Percentiles rank a stretch among this genome's conserved stretches.
These are phyloP conservation scores for Fistulinella staudtii DNA, from an alignment of 1,284 basidiomycete species.

Conservation along the genomic window DNA sequence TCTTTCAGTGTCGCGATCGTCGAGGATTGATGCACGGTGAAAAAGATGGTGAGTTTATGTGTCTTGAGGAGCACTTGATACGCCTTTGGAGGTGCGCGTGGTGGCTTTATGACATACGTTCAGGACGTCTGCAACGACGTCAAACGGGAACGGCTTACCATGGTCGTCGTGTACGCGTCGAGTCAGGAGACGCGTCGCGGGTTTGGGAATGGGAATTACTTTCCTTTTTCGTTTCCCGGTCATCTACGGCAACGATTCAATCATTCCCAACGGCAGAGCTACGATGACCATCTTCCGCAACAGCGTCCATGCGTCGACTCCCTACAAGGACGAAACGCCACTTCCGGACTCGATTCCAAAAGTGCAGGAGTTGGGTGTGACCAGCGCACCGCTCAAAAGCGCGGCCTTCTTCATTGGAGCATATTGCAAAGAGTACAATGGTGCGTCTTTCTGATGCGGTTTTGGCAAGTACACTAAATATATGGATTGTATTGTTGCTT, in stretches of 20 bases:
- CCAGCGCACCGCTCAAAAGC: constrained; percentile 93
- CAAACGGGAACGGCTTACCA: too few relatives aligned
- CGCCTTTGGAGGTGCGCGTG: constrained; percentile 46
- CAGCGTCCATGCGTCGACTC: constrained; percentile 38
- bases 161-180: constrained; percentile 9
- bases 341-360: constrained; percentile 73
- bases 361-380: constrained; percentile 87
- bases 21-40: constrained; percentile 50
- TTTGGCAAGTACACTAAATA: too few relatives aligned
- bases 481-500: background rate
- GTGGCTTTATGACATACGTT: constrained; percentile 38
- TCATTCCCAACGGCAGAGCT: background rate
- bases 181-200: background rate
- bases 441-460: constrained; percentile 63
- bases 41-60: constrained; percentile 62
- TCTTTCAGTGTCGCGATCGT: constrained; percentile 57
- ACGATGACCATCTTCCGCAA: constrained; percentile 54
- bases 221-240: constrained; percentile 24
- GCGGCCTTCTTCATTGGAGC: constrained; percentile 97
- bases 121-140: too few relatives aligned
- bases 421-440: constrained; percentile 95
- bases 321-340: constrained; percentile 70
- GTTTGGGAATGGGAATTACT: constrained; percentile 17
- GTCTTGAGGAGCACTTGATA: constrained; percentile 66
- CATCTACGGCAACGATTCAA: constrained; percentile 5